These are phyloP conservation scores for Hagleromyces aurorensis DNA, from an alignment of 805 yeast species.

Conservation along the genomic window DNA sequence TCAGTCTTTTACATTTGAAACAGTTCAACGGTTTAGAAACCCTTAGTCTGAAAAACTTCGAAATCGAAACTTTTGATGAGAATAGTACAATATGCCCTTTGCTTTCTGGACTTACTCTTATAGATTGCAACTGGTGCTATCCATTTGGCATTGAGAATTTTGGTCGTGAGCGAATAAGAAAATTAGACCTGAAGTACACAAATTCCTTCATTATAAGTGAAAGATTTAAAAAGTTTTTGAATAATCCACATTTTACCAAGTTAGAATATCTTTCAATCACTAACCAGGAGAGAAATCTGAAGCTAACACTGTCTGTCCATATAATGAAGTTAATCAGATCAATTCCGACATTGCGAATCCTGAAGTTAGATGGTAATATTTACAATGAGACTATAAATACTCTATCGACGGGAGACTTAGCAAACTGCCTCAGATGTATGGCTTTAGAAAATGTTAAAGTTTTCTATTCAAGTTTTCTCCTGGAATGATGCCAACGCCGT, in stretches of 20 bases:
- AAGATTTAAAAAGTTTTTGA: conserved; percentile 28
- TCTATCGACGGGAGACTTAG: conserved; percentile 23
- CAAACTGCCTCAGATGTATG: conserved; percentile 22
- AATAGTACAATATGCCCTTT: conserved; percentile 18
- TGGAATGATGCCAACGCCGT: too few relatives aligned
- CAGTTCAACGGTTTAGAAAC: conserved; percentile 31
- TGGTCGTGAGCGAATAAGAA: conserved; percentile 19
- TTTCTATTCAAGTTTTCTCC: conserved; percentile 30
- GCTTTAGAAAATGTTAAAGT: conserved; percentile 30
- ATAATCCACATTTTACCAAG: conserved; percentile 23
- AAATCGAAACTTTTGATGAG: conserved; percentile 36
- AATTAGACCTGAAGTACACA: conserved; percentile 23
- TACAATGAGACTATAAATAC: conserved; percentile 30
- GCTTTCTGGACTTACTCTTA: conserved; percentile 28
- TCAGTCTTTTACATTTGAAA: conserved; percentile 38
- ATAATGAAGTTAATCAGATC: conserved; percentile 28
- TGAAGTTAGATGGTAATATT: conserved; percentile 29
- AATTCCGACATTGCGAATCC: conserved; percentile 26
- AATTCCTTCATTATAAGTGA: conserved; percentile 33
- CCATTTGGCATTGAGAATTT: conserved; percentile 39
- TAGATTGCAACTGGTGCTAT: conserved; percentile 49
- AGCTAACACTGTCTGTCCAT: conserved; percentile 28
- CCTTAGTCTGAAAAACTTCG: conserved; percentile 34
- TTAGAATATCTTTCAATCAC: conserved; percentile 24
- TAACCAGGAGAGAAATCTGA: conserved; percentile 22